A percentile compares a stretch with the other conserved stretches of the same genome.
Conservation (phyloP, 768 basidiomycete species). For the Omphalotus guepiniiformis region DNA sequence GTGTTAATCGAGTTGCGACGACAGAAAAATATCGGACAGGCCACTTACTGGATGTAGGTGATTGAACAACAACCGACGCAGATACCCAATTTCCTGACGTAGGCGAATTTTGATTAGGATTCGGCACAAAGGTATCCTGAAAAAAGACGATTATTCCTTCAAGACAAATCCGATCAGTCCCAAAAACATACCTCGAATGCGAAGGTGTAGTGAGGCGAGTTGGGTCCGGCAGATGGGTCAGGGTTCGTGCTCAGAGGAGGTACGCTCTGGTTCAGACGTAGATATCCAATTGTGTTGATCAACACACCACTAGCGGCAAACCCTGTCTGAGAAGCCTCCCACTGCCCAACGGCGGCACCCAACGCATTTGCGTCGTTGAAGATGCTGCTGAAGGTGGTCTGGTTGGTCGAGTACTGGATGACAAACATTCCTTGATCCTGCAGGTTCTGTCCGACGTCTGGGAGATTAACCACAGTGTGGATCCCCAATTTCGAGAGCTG, state of each 20-base stretch:
- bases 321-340: slow-evolving; percentile 20
- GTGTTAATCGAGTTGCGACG: neutral
- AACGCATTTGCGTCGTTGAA: slow-evolving; percentile 11
- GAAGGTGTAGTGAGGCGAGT: slow-evolving; percentile 27
- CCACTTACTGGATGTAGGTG: slow-evolving; percentile 22
- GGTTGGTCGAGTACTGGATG: slow-evolving; percentile 13
- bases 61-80: slow-evolving; percentile 17
- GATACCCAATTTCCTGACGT: slow-evolving; percentile 19
- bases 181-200: slow-evolving; percentile 19
- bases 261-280: slow-evolving; percentile 22
- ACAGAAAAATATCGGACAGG: neutral
- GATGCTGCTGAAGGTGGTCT: slow-evolving; percentile 15
- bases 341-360: slow-evolving; percentile 14
- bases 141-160: neutral
- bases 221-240: slow-evolving; percentile 28
- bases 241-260: slow-evolving; percentile 11
- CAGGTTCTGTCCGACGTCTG: slow-evolving; percentile 20
- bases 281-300: slow-evolving; percentile 20
- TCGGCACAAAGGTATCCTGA: neutral
- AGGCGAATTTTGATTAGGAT: slow-evolving; percentile 6
- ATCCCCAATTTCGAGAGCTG: slow-evolving; percentile 11
- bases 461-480: slow-evolving; percentile 15
- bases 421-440: slow-evolving; percentile 16
- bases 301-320: slow-evolving; percentile 18
- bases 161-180: neutral